Evolutionary conservation across 2,329 filamentous ascomycete genomes (phyloP), one percentile per base, ranked within the genome.

Genomic region (Talaromyces sp.): DNA sequence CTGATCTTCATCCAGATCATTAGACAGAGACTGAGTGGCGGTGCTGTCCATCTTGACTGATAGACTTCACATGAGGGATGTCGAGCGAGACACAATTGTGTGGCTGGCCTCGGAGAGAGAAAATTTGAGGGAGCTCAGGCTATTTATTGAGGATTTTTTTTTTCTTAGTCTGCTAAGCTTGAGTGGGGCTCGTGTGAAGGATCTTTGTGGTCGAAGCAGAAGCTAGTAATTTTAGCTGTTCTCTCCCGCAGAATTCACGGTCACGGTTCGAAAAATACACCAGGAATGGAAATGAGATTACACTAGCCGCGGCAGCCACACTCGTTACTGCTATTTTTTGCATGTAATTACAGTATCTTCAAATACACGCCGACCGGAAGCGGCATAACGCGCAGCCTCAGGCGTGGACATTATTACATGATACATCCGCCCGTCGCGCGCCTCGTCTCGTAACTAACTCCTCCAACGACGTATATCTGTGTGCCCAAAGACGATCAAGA

Each of bases 1-100:
- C 63, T 84, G 80, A 68, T 88, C 84, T 15, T 59, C 53, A 37
- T 39, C 37, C 22, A 19, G 41, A 33, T n/a, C 43, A 45, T 46
- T 35, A 17, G 39, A 13, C 19, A 28, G 35, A 17, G 45, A 39
- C 17, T 51, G 45, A 45, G 53, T 28, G 31, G 37, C 39, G 39
- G 31, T 33, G 51, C 15, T 43, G 45, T 43, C 53, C 57, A 59
- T 58, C 25, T 37, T 53, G 22, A 51, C 15, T 7, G 45, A 46
- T 35, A 13, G 54, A 35, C 13, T 36, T 45, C 39, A 50, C 40
- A 43, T 55, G 28, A 55, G 25, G 37, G 33, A 45, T 39, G 35
- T 11, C 8, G 50, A 39, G 35, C 28, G 45, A 48, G 45, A 33
- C 28, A 48, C 45, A 33, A 22, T 31, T 10, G 25, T 46, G 25